Evolutionary conservation across 257 asterid species (phyloP).

Genomic region (Ophiorrhiza pumila): DNA sequence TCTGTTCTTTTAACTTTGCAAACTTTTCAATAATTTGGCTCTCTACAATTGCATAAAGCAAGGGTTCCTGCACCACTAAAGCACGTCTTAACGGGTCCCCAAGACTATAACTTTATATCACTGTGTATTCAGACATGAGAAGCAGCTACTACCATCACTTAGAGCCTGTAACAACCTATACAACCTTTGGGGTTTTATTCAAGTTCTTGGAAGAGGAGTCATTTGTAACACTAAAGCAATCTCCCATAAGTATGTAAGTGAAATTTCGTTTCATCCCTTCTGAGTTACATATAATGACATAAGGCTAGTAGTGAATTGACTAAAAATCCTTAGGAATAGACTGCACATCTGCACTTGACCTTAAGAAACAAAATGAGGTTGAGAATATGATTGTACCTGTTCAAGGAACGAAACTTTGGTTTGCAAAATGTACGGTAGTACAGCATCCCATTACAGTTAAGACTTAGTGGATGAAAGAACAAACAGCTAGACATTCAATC

Average conservation of each 20-base stretch:
- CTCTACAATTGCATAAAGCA: slow-evolving; percentile 24
- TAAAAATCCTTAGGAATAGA: neutral
- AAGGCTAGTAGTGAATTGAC: neutral
- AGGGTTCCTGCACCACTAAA: slow-evolving; percentile 22
- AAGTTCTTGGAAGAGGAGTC: slow-evolving; percentile 1
- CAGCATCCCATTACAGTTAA: neutral
- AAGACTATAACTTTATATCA: slow-evolving; percentile 10
- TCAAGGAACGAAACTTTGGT: neutral
- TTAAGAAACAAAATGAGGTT: neutral
- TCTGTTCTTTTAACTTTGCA: slow-evolving; percentile 28
- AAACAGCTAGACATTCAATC: neutral
- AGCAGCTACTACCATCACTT: slow-evolving; percentile 4
- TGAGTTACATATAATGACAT: neutral
- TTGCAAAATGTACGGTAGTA: neutral
- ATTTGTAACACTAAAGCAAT: neutral
- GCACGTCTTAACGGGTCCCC: slow-evolving; percentile 25
- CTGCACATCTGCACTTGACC: neutral
- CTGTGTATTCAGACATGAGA: slow-evolving; percentile 3
- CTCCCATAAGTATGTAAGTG: neutral
- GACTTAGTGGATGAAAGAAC: neutral
- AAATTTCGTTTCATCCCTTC: neutral
- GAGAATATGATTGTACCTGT: neutral
- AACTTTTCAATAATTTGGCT: slow-evolving; percentile 27
- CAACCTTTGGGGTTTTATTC: neutral
- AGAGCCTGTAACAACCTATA: slow-evolving; percentile 4